Evolutionary conservation across 108 stramenopile genomes (phyloP).

Genomic region (Cyclotella baltica): DNA sequence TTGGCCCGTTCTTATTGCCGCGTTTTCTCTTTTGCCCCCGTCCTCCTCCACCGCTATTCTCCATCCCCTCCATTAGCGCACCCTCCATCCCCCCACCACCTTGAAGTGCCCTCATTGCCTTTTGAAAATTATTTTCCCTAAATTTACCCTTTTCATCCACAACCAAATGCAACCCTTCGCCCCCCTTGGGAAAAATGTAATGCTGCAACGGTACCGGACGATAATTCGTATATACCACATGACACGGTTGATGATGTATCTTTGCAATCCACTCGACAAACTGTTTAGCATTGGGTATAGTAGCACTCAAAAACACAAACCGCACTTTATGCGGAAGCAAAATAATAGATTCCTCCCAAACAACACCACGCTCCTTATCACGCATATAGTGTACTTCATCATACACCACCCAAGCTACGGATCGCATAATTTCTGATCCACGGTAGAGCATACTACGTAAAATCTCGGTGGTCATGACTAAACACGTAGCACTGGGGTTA

Average conservation of each 20-base stretch:
- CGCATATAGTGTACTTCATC: constrained; percentile 99
- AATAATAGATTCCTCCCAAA: constrained; percentile 97
- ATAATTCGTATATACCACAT: constrained; percentile 99
- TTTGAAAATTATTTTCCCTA: constrained; percentile 95
- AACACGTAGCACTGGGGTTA: constrained; percentile 93
- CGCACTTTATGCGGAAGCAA: constrained; percentile 92
- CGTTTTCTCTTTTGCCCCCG: constrained; percentile 71
- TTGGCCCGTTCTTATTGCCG: constrained; percentile 63
- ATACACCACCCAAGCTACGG: constrained; percentile 98
- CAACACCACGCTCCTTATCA: constrained; percentile 91
- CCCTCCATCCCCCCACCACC: constrained; percentile 54
- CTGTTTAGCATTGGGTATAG: constrained; percentile 96
- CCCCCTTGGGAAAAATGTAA: constrained; percentile 95
- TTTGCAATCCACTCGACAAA: constrained; percentile 93
- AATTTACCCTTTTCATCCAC: constrained; percentile 98
- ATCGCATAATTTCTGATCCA: constrained; percentile 97
- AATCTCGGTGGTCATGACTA: constrained; percentile 99
- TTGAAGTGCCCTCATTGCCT: constrained; percentile 91
- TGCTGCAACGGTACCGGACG: constrained; percentile 98
- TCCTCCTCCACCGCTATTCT: constrained; percentile 73
- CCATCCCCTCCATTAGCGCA: constrained; percentile 72
- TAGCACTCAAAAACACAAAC: constrained; percentile 98
- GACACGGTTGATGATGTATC: constrained; percentile 98
- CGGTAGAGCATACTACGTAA: constrained; percentile 98
- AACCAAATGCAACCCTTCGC: constrained; percentile 96